Evolutionary conservation across 352 stramenopile genomes (phyloP), one percentile per base, ranked within the genome.

Genomic region (Thalassiosira mediterranea): DNA sequence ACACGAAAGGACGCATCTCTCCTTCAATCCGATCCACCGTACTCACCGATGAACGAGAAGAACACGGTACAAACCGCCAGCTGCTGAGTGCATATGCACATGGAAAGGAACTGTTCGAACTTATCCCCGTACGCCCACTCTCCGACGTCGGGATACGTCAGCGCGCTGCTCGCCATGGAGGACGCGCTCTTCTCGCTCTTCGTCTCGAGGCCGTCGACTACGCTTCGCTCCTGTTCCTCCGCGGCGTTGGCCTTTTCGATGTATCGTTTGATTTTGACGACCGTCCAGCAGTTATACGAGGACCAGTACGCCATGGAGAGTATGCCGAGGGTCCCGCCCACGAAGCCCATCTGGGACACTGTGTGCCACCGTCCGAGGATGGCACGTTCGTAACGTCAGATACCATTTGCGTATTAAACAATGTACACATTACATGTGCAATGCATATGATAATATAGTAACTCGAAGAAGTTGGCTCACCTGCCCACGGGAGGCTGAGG

Each of bases 21-120:
- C n/a, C n/a, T n/a, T n/a, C n/a, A n/a, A n/a, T n/a, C n/a, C n/a
- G n/a, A n/a, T n/a, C n/a, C n/a, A n/a, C n/a, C n/a, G n/a, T n/a
- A n/a, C n/a, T n/a, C n/a, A 0, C 69, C 69, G 32, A 91, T 76
- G 71, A 91, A 91, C 1, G 68, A 83, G 32, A 89, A 72, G 77
- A 87, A 91, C n/a, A 91, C 84, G n/a, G 84, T 91, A 61, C 84
- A 91, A 61, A 91, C 79, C n/a, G 81, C 75, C 25, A 91, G 37
- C 72, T 91, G 84, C 23, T 86, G 77, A 0, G 64, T 61, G 59
- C 80, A 88, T 19, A 91, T 75, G 51, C 62, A 86, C 32, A 37
- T 26, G 11, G 71, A 74, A 15, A 89, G 59, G 37, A 83, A 88
- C 31, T 59, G 63, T 60, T 86, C 65, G 72, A 91, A 89, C 19